A percentile compares a stretch with the other conserved stretches of the same genome.
Conservation (phyloP, 352 stramenopile species). For the Phytopythium litorale region DNA sequence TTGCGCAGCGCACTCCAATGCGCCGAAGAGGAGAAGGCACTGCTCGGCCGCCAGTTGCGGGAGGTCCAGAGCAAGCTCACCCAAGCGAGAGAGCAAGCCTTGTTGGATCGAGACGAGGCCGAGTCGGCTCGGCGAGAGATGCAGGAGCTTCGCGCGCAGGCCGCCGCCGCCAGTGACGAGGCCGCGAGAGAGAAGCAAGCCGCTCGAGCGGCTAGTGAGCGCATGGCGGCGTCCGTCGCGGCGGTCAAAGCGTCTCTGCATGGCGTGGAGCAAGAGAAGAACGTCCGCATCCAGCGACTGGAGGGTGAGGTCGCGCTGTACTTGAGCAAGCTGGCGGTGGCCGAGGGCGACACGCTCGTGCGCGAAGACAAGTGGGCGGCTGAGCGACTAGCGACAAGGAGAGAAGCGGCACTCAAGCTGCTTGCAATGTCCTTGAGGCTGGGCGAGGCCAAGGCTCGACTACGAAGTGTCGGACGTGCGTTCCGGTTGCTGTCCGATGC, state of each 20-base stretch:
- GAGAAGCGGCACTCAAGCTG: conserved; percentile 21
- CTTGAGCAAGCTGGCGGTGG: conserved; percentile 47
- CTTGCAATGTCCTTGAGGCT: conserved; percentile 23
- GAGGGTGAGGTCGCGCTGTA: conserved; percentile 47
- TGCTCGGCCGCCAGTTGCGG: conserved; percentile 50
- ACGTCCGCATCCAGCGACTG: conserved; percentile 36
- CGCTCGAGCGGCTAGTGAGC: conserved; percentile 40
- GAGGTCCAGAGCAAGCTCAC: conserved; percentile 59
- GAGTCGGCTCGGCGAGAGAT: conserved; percentile 50
- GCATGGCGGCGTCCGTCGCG: conserved; percentile 49
- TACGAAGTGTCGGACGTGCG: conserved; percentile 17
- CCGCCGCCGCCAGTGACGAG: conserved; percentile 46
- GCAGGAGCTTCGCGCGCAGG: conserved; percentile 37
- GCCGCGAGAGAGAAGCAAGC: conserved; percentile 53
- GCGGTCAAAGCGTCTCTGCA: conserved; percentile 60
- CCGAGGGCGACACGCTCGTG: conserved; percentile 55
- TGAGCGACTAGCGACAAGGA: conserved; percentile 24
- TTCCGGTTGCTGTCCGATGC: conserved; percentile 16
- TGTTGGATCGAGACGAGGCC: conserved; percentile 62
- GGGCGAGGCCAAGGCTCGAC: conserved; percentile 13
- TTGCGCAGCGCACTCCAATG: conserved; percentile 29
- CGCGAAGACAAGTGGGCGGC: conserved; percentile 39
- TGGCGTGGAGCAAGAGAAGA: conserved; percentile 66
- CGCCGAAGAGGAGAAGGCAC: conserved; percentile 47
- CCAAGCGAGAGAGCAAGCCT: conserved; percentile 44